These are phyloP conservation scores for Panaeolus cyanescens DNA, from an alignment of 768 basidiomycete species.

Conservation along the genomic window DNA sequence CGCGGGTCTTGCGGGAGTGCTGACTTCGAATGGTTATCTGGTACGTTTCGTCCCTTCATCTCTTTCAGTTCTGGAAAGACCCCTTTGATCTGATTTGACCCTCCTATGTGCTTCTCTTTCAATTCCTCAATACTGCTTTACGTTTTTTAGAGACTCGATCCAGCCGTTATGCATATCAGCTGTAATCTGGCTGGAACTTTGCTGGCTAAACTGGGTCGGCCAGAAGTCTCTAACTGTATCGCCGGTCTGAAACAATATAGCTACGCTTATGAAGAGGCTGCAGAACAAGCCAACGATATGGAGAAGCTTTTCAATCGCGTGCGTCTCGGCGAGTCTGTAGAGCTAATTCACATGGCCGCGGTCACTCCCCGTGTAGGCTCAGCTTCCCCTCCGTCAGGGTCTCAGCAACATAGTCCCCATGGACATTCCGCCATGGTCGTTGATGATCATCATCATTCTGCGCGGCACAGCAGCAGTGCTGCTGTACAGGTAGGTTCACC, in stretches of 20 bases:
- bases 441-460: conserved; percentile 24
- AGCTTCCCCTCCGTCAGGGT: conserved; percentile 23
- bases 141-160: conserved; percentile 64
- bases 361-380: conserved; percentile 36
- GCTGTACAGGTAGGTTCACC: conserved; percentile 25
- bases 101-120: conserved; percentile 5
- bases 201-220: conserved; percentile 79
- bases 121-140: not conserved
- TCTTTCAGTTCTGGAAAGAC: conserved; percentile 3
- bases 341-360: conserved; percentile 51
- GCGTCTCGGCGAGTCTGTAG: conserved; percentile 37
- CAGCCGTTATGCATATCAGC: conserved; percentile 87
- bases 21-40: conserved; percentile 88
- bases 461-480: conserved; percentile 18
- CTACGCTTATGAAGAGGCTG: conserved; percentile 84
- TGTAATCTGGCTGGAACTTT: conserved; percentile 83
- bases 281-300: conserved; percentile 76
- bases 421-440: conserved; percentile 27
- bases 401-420: conserved; percentile 16
- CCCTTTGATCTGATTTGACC: not conserved
- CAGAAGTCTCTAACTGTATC: conserved; percentile 83
- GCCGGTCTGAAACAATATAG: conserved; percentile 87
- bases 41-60: conserved; percentile 37
- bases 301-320: conserved; percentile 48
- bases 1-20: conserved; percentile 83